Evolutionary conservation across 2,329 filamentous ascomycete genomes (phyloP).

Genomic region (Fonsecaea multimorphosa): DNA sequence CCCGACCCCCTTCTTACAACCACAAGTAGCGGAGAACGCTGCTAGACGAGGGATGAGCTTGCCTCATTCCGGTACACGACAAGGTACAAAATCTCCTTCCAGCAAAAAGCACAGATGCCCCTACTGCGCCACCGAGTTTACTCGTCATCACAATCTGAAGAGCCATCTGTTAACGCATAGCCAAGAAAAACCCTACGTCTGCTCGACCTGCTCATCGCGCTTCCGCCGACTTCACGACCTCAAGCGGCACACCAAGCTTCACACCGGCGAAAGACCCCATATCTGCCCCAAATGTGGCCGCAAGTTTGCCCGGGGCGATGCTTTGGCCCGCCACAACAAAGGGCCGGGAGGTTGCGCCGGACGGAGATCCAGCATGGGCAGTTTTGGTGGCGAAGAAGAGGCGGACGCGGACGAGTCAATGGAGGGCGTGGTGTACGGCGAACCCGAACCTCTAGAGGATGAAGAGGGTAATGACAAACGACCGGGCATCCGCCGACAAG

Average conservation of each 20-base stretch:
- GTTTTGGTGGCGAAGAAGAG: slow-evolving; percentile 78
- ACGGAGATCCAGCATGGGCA: slow-evolving; percentile 81
- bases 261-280: slow-evolving; percentile 94
- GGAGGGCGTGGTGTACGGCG: slow-evolving; percentile 67
- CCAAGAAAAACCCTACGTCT: slow-evolving; percentile 96
- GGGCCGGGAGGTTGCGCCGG: slow-evolving; percentile 95
- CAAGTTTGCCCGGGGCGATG: slow-evolving; percentile 93
- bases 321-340: slow-evolving; percentile 91
- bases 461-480: slow-evolving; percentile 53
- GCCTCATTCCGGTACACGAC: slow-evolving; percentile 61
- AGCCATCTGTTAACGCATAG: slow-evolving; percentile 96
- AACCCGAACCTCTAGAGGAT: slow-evolving; percentile 57
- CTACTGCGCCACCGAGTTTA: slow-evolving; percentile 96
- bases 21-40: slow-evolving; percentile 56
- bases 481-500: slow-evolving; percentile 74
- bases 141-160: slow-evolving; percentile 95
- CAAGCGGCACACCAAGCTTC: slow-evolving; percentile 94
- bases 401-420: slow-evolving; percentile 62
- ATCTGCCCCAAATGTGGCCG: slow-evolving; percentile 93
- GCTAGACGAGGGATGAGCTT: slow-evolving; percentile 64
- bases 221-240: slow-evolving; percentile 93
- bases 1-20: slow-evolving; percentile 61
- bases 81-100: slow-evolving; percentile 71
- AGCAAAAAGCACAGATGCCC: slow-evolving; percentile 95
- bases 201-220: slow-evolving; percentile 87